A percentile compares a stretch with the other conserved stretches of the same genome.
These are phyloP conservation scores for Neckera pumila DNA, from an alignment of 225 moss, liverwort and hornwort genomes.

Conservation along the genomic window DNA sequence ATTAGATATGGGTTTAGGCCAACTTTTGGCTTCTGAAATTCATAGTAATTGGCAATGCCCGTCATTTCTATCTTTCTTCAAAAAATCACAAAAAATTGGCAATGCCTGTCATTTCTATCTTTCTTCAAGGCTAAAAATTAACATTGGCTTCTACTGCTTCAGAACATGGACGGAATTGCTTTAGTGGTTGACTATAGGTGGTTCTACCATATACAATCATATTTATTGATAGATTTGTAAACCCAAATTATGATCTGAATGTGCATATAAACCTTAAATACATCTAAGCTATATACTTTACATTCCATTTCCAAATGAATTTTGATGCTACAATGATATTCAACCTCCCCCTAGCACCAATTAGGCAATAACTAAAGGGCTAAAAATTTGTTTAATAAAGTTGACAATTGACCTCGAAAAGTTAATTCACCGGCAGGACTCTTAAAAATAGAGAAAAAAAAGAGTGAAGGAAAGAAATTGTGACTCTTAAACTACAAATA, in stretches of 20 bases:
- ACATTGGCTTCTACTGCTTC: no score
- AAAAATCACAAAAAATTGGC: no score
- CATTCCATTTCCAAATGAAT: neutral
- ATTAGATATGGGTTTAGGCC: no score
- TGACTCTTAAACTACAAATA: neutral
- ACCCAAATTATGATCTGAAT: neutral
- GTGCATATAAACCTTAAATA: rapidly evolving
- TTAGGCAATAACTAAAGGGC: no score
- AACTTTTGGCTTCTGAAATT: no score
- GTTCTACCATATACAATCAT: no score
- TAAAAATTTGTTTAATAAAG: neutral
- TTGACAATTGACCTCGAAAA: neutral
- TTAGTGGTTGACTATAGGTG: no score
- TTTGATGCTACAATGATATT: neutral
- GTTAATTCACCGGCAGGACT: neutral
- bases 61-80: no score
- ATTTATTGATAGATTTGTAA: neutral
- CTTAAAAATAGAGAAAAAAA: neutral
- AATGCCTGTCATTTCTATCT: no score
- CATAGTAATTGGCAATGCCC: no score
- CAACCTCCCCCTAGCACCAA: rapidly evolving
- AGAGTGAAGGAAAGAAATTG: neutral
- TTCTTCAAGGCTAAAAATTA: no score
- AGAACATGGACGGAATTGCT: no score
- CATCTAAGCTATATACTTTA: neutral